Evolutionary conservation across 176 grass and related monocot species (phyloP).

Genomic region (Carex littledalei): DNA sequence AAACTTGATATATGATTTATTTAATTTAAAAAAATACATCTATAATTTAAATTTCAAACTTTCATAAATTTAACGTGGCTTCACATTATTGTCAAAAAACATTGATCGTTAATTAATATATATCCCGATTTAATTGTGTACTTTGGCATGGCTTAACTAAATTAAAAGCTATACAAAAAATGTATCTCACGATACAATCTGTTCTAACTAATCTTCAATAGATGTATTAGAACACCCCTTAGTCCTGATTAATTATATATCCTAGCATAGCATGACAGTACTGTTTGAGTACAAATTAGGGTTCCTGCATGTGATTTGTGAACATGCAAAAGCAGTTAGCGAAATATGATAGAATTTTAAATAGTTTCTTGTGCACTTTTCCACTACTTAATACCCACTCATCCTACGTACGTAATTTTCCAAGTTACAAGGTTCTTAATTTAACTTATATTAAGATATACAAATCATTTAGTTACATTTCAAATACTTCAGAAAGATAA

Average conservation of each 20-base stretch:
- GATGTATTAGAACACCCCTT: not conserved
- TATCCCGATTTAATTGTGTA: not conserved
- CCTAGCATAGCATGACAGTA: slow-evolving; percentile 11
- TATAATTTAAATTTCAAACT: not conserved
- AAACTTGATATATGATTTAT: not conserved
- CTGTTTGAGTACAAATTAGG: slow-evolving; percentile 6
- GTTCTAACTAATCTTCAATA: not conserved
- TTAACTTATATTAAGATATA: not conserved
- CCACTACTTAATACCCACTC: not conserved
- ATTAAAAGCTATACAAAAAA: not conserved
- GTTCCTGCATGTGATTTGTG: slow-evolving; percentile 13
- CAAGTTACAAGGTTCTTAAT: not conserved
- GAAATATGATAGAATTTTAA: not conserved
- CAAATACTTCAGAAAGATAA: not conserved
- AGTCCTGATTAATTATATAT: too few species aligned
- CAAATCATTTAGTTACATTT: not conserved
- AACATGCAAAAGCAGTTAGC: not conserved
- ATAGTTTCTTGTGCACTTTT: slow-evolving; percentile 3
- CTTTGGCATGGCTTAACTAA: not conserved
- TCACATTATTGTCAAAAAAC: not conserved
- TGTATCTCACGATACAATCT: not conserved
- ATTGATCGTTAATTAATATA: not conserved
- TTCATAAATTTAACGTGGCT: not conserved
- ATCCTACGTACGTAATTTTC: not conserved
- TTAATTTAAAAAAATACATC: not conserved